Evolutionary conservation across 2,329 filamentous ascomycete species (phyloP), one percentile per base, ranked within the genome.

Genomic region (Aspergillus tamarii): DNA sequence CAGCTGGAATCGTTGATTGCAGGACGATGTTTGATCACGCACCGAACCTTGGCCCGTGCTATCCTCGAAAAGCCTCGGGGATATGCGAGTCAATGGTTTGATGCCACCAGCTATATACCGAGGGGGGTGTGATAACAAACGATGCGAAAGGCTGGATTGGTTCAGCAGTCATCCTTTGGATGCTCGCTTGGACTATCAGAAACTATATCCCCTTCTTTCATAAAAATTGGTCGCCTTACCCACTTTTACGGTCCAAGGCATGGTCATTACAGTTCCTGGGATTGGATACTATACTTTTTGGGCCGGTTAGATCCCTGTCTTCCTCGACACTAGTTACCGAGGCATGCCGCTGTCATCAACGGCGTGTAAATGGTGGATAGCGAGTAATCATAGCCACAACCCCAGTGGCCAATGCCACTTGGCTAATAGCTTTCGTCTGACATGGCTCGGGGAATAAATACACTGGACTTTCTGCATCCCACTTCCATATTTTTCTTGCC

Each of bases 1-100:
- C 32, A 23, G 30, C 52, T 39, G 5, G 11, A 23, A 26, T 54
- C 16, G 19, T 19, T 36, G 12, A 23, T 54, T 23, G 50, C 9
- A 34, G 32, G 19, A 19, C 11, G 21, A 36, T 32, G 11, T 36
- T 21, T 19, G 50, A 54, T 55, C 32, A 7, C 2, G n/a, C 19
- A 39, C 52, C 30, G 52, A 52, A 52, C 48, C 28, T 11, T 52
- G 52, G 52, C 32, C 52, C 32, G 52, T 55, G 52, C 52, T 39
- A 55, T 39, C 23, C 6, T 10, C 30, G 16, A 54, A 23, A 23
- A 16, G 11, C 46, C 26, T 19, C 46, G 14, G 12, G 12, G 26
- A 28, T 30, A 7, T n/a, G 46, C 23, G 46, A 50, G 14, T 14
- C 26, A 50, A 14, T 14, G 10, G 12, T 23, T 30, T 28, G 14